Evolutionary conservation across 1,139 yeast species (phyloP), one percentile per base, ranked within the genome.

Genomic region (Eremothecium coryli): DNA sequence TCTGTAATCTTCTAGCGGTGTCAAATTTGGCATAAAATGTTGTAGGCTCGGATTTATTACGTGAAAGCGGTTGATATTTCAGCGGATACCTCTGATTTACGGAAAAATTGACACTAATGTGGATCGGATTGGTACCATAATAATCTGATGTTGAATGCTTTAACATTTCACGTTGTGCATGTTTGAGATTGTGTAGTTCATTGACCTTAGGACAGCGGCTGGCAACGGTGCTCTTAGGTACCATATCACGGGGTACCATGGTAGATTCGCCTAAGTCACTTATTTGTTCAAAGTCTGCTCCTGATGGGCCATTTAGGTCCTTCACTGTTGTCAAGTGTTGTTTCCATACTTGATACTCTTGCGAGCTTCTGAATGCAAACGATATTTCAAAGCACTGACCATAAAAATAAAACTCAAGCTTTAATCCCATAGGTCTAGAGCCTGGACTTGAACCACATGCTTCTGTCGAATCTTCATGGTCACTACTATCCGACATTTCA

Each of bases 341-440:
- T 7, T 13, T 25, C 38, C 38, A 35, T 16, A 18, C 26, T 12
- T 30, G 14, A 15, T 20, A 35, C 11, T 35, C 38, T n/a, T 35
- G 27, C 8, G 20, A 9, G 13, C 23, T 22, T 10, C 32, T 32
- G 18, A 35, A 35, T 3, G 27, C 31, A 16, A 35, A 35, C 7
- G 26, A 21, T 5, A 32, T 23, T 18, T 35, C 38, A 26, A 35
- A 35, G 4, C 32, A 18, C 15, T 35, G 34, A 8, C 38, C 38
- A 15, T 35, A 35, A 12, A 35, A 31, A 15, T 29, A 35, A 29
- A 32, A 35, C 26, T 35, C 38, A 11, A 35, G 15, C 18, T 31
- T 35, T 15, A 35, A 30, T 14, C 13, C 11, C 13, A 29, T 15
- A 18, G 33, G 18, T n/a, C n/a, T n/a, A n/a, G n/a, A n/a, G n/a